Base-by-base conservation (phyloP, 2,329 filamentous ascomycete species). In the Aspergillus floridensis region DNA sequence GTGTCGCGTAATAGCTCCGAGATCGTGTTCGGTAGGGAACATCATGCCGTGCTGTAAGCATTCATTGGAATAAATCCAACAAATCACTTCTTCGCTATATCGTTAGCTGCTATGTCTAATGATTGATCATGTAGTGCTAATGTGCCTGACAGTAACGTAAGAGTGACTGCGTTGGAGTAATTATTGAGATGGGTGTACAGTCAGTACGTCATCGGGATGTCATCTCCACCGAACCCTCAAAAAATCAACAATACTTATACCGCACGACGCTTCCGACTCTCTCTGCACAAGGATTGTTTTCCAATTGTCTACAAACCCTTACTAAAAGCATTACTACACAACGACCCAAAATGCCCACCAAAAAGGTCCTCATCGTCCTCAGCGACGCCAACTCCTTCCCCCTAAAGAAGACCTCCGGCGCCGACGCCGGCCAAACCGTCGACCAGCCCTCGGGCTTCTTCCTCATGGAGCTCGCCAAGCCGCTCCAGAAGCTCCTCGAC, bases 341-440 rank as follows among this genome's bases (percentile, higher is more conserved):
- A 52, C 26, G 10, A 47, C 1, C 2, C 47, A 62, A 52, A 49
- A 71, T 71, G 68, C 58, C 63, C 3, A 7, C 60, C 5, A 77
- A 76, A 56, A 80, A 79, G 61, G 67, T 80, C 56, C 77, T 80
- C 62, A 78, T 80, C 61, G 66, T 80, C 63, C 71, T 80, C 59
- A 79, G 76, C 50, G 78, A 80, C 59, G 75, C 77, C 5, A 60
- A 73, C 60, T 71, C 73, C 53, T 76, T 79, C 55, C 70, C 74
- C 5, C 57, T 77, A 4, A 67, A 71, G 38, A 76, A 76, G 22
- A 67, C 62, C 31, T 62, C 59, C 31, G 64, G 67, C 24, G 21
- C 60, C 46, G 59, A 66, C 8, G 59, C 63, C 24, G 67, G 62
- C 50, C 65, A 74, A 55, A 59, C 58, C 8, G 60, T 70, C 57